Conservation (phyloP, 768 basidiomycete species). For the Podaxis mareebaensis region DNA sequence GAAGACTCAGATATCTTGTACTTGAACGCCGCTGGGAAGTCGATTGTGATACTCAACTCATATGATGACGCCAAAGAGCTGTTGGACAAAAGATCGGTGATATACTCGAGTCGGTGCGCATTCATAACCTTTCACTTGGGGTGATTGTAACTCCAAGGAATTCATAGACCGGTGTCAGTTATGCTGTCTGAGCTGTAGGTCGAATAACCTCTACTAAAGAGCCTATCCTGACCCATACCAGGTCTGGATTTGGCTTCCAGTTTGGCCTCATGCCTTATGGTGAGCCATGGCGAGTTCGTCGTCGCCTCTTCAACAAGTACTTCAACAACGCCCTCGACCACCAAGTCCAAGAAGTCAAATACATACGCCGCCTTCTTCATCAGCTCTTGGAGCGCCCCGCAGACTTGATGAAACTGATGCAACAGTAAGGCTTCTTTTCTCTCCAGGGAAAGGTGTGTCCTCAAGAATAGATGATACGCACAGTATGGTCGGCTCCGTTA, state of each 20-base stretch:
- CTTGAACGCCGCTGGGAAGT: conserved; percentile 20
- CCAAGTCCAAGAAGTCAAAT: conserved; percentile 16
- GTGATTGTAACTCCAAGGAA: not conserved
- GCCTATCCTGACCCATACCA: not conserved
- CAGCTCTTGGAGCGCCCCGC: not conserved
- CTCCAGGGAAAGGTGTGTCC: not conserved
- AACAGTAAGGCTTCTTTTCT: not conserved
- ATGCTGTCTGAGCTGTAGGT: conserved; percentile 23
- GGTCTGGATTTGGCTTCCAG: conserved; percentile 24
- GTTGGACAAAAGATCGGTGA: conserved; percentile 22
- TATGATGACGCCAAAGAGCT: conserved; percentile 23
- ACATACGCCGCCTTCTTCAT: conserved; percentile 18
- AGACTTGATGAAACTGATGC: not conserved
- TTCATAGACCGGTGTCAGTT: conserved; percentile 19
- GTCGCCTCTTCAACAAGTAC: conserved; percentile 21
- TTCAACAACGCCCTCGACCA: conserved; percentile 13
- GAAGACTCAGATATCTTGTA: conserved; percentile 25
- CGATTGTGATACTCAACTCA: conserved; percentile 24
- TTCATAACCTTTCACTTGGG: not conserved
- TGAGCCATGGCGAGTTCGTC: conserved; percentile 22
- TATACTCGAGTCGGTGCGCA: conserved; percentile 25
- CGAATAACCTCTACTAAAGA: not conserved
- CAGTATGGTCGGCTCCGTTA: conserved; percentile 27
- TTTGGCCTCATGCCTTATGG: conserved; percentile 22
- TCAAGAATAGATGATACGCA: not conserved